Percentiles rank a stretch among this genome's conserved stretches.
phyloP scores from a whole-genome alignment of 225 moss, liverwort and hornwort species.

The Marchantia polymorpha region DNA sequence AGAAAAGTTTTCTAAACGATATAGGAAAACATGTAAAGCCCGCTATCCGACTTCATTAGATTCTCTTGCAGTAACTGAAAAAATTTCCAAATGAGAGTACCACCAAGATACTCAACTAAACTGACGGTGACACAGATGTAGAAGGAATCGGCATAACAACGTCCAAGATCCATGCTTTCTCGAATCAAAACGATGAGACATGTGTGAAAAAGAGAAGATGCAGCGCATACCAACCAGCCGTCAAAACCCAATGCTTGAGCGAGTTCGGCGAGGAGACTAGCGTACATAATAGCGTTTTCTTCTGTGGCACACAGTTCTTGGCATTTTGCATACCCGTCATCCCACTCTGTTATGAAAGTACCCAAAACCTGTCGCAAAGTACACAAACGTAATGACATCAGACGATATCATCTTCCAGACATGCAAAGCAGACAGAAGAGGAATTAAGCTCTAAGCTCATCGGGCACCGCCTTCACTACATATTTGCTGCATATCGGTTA shows the following conservation, averaged over 20 bases:
- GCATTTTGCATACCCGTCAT: slow-evolving; percentile 60
- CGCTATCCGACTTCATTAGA: no score
- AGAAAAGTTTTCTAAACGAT: background rate
- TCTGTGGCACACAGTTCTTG: slow-evolving; percentile 52
- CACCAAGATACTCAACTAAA: background rate
- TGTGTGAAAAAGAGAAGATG: background rate
- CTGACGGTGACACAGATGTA: background rate
- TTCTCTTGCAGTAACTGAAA: background rate
- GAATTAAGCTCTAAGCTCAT: background rate
- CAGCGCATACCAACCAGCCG: slow-evolving; percentile 84
- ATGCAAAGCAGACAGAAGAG: background rate
- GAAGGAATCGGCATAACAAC: background rate
- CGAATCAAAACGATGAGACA: background rate
- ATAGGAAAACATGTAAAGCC: no score
- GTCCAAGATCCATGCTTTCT: background rate
- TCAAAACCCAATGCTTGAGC: slow-evolving; percentile 83
- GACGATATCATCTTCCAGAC: no score
- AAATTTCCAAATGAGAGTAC: no score
- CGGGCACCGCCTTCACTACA: background rate
- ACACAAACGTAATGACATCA: background rate
- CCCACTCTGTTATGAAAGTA: slow-evolving; percentile 91
- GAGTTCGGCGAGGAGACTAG: slow-evolving; percentile 81
- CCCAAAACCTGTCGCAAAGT: slow-evolving; percentile 59
- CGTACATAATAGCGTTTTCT: slow-evolving; percentile 58
- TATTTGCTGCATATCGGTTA: no score